Evolutionary conservation across 2,329 filamentous ascomycete species (phyloP).

Genomic region (Ramularia endophylla): DNA sequence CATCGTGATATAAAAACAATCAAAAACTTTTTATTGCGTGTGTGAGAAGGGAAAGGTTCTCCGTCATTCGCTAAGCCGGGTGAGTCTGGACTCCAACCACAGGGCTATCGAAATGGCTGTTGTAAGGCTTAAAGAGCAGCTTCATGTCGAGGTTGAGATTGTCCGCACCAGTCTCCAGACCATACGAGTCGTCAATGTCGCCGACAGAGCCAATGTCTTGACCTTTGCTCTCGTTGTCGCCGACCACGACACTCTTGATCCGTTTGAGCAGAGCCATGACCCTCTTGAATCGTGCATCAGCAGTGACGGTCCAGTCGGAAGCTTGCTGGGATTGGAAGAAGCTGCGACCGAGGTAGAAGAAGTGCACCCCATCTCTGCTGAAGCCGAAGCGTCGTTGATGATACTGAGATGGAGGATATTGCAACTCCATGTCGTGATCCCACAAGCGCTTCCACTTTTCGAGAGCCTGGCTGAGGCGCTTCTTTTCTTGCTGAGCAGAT

Average conservation of each 20-base stretch:
- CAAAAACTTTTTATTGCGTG: conserved; percentile 9
- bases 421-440: conserved; percentile 63
- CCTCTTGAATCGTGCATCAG: conserved; percentile 55
- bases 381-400: conserved; percentile 61
- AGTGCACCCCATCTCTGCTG: conserved; percentile 65
- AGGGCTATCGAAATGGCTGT: conserved; percentile 30
- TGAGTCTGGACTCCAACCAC: conserved; percentile 28
- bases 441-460: conserved; percentile 68
- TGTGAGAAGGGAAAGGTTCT: conserved; percentile 5
- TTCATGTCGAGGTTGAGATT: conserved; percentile 67
- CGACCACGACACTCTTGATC: conserved; percentile 55
- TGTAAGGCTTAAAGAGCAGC: conserved; percentile 59
- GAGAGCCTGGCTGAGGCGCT: conserved; percentile 48
- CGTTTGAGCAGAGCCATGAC: conserved; percentile 57
- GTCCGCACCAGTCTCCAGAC: conserved; percentile 36
- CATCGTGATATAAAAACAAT: background rate
- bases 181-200: conserved; percentile 63
- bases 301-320: conserved; percentile 47
- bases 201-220: conserved; percentile 63
- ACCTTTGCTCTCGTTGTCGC: conserved; percentile 59
- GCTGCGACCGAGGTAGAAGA: conserved; percentile 65
- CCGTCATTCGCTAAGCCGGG: conserved; percentile 16
- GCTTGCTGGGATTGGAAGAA: conserved; percentile 51
- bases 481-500: conserved; percentile 44
- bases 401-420: conserved; percentile 54